Evolutionary conservation across 1,139 yeast genomes (phyloP).

Genomic region (Debaryomycetaceae sp.): DNA sequence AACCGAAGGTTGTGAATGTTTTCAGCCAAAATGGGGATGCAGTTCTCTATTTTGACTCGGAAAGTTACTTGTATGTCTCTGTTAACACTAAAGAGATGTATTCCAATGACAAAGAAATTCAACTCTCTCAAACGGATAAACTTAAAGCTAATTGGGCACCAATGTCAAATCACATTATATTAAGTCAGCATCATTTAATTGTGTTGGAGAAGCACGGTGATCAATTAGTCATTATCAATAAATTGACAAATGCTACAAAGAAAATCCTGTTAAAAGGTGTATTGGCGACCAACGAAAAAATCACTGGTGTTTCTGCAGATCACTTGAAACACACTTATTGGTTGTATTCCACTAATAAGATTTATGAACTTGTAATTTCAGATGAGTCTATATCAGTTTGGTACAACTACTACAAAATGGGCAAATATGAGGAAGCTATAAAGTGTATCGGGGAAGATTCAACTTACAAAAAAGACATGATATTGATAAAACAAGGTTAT

Average conservation of each 20-base stretch:
- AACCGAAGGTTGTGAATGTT: constrained; percentile 13
- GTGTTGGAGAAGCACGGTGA: constrained; percentile 14
- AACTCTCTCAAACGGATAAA: constrained; percentile 16
- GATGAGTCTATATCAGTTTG: constrained; percentile 76
- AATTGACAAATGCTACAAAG: constrained; percentile 15
- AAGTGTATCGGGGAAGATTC: constrained; percentile 31
- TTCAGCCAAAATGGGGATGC: constrained; percentile 7
- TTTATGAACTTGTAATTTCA: constrained; percentile 54
- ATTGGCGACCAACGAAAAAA: constrained; percentile 26
- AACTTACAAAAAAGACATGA: constrained; percentile 47
- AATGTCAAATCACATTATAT: constrained; percentile 11
- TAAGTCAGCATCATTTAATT: constrained; percentile 27
- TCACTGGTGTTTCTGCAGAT: constrained; percentile 64
- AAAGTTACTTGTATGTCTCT: constrained; percentile 15
- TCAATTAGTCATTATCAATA: constrained; percentile 21
- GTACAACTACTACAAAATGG: constrained; percentile 63
- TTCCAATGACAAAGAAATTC: constrained; percentile 29
- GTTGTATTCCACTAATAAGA: constrained; percentile 16
- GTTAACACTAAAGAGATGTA: constrained; percentile 15
- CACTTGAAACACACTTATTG: constrained; percentile 29
- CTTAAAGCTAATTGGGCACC: constrained; percentile 6
- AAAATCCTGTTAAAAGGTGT: constrained; percentile 8
- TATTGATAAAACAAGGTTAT: constrained; percentile 65
- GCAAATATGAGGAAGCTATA: constrained; percentile 69
- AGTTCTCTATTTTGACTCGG: constrained; percentile 12